Evolutionary conservation across 345 rosid species (phyloP), one percentile per base, ranked within the genome.

Genomic region (Raphanus raphanistrum): DNA sequence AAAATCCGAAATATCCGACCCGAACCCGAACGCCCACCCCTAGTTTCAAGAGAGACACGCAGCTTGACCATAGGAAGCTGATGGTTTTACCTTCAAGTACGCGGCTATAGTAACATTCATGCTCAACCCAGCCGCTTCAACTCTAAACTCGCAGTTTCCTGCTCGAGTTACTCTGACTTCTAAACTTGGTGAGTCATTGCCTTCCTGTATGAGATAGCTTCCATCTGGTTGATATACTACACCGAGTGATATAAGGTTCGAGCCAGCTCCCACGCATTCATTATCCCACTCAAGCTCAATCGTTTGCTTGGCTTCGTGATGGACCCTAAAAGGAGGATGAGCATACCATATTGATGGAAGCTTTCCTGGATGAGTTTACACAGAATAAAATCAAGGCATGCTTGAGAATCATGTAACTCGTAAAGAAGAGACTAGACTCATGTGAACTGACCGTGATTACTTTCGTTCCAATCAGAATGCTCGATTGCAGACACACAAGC

Each of bases 251-350:
- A 92, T 63, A 68, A 17, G 76, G 58, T 84, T 86, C 31, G 87
- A 85, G 76, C 82, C 75, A 75, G 61, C 73, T 73, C 78, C 75
- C 64, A 85, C 87, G 82, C 72, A 75, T 68, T 89, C 95, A 60
- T 82, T 77, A 57, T 90, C 84, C 97, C 97, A 94, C 81, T 92
- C 90, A 63, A 94, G 82, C 76, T 85, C 93, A 85, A 90, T 76
- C 4, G 80, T 79, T 32, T 79, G 82, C 79, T 76, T 84, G 52
- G 87, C 89, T 35, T 57, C 79, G 79, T 94, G 94, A 84, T 90
- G 92, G 70, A 90, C 88, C 72, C 94, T 83, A 77, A 94, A 94
- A 50, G 97, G 98, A 72, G 93, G 92, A 81, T 79, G 80, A 50
- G 90, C 57, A 81, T 87, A 84, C 98, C 97, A 94, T 77, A 86